A percentile compares a stretch with the other conserved stretches of the same genome.
These are phyloP conservation scores for Fusarium domesticum DNA, from an alignment of 2,329 filamentous ascomycete genomes.

Conservation along the genomic window DNA sequence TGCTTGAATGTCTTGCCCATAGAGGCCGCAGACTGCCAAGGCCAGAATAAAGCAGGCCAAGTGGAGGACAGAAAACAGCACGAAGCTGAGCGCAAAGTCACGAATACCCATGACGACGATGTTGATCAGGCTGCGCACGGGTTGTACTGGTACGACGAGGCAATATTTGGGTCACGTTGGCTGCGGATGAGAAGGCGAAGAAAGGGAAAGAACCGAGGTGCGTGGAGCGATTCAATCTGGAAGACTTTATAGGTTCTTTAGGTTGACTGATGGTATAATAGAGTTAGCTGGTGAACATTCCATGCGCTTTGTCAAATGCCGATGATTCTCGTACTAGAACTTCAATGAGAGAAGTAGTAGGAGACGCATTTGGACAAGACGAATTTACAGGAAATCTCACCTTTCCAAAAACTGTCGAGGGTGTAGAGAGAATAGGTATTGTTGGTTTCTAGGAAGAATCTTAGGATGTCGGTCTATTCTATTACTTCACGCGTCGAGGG, in stretches of 20 bases:
- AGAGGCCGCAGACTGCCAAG: slow-evolving; percentile 74
- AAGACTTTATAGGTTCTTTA: neutral
- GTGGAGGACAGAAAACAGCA: slow-evolving; percentile 62
- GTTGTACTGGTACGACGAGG: neutral
- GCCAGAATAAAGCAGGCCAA: slow-evolving; percentile 74
- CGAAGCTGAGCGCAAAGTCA: slow-evolving; percentile 45
- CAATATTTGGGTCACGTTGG: neutral
- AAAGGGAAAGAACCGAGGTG: neutral
- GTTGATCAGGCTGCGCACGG: slow-evolving; percentile 2
- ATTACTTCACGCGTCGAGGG: too few species aligned
- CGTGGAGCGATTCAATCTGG: neutral
- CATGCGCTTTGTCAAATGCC: too few species aligned
- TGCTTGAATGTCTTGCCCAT: slow-evolving; percentile 63
- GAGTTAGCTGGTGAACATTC: neutral
- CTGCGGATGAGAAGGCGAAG: neutral
- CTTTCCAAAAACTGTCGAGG: too few species aligned
- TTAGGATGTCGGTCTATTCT: too few species aligned
- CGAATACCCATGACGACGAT: slow-evolving; percentile 42
- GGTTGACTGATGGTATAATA: neutral
- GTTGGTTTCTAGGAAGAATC: too few species aligned
- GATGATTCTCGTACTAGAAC: too few species aligned
- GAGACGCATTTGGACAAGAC: too few species aligned
- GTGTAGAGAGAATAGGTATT: too few species aligned
- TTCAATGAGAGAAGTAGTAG: too few species aligned
- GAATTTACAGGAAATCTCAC: too few species aligned